phyloP scores from a whole-genome alignment of 192 early-diverging fungal species.

The Coemansia sp. region DNA sequence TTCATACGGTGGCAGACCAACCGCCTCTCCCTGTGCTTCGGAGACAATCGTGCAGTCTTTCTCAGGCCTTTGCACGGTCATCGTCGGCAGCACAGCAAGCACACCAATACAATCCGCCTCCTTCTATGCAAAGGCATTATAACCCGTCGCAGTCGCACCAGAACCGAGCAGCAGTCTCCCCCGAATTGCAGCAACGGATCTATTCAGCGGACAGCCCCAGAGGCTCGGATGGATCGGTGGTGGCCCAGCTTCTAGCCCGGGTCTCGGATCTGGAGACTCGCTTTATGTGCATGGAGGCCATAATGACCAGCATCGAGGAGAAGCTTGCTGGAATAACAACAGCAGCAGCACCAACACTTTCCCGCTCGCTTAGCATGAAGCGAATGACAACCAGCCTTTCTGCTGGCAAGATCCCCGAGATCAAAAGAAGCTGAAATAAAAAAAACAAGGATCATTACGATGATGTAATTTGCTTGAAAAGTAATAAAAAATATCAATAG shows the following conservation, averaged over 20 bases:
- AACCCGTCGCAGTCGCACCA: constrained; percentile 2
- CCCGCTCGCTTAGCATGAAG: constrained; percentile 20
- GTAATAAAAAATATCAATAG: background rate
- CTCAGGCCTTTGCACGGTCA: constrained; percentile 8
- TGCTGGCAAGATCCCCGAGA: constrained; percentile 19
- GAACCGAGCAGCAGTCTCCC: background rate
- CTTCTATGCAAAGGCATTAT: constrained; percentile 20
- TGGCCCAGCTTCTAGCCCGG: constrained; percentile 15
- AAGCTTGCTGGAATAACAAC: constrained; percentile 22
- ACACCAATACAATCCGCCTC: background rate
- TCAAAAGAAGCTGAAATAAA: background rate
- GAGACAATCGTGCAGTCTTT: constrained; percentile 2
- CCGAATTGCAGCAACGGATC: background rate
- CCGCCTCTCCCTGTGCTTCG: background rate
- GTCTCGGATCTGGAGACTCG: constrained; percentile 40
- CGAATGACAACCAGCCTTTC: constrained; percentile 7
- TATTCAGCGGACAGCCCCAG: background rate
- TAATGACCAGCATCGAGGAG: constrained; percentile 36
- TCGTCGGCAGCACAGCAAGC: background rate
- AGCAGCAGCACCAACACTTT: constrained; percentile 5
- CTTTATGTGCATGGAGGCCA: constrained; percentile 40
- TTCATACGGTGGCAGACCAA: constrained; percentile 14
- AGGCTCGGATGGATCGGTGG: background rate
- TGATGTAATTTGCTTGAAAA: background rate
- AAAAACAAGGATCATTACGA: background rate